These are phyloP conservation scores for Puccinellia tenuiflora DNA, from an alignment of 176 grass and related monocot genomes.

Conservation along the genomic window DNA sequence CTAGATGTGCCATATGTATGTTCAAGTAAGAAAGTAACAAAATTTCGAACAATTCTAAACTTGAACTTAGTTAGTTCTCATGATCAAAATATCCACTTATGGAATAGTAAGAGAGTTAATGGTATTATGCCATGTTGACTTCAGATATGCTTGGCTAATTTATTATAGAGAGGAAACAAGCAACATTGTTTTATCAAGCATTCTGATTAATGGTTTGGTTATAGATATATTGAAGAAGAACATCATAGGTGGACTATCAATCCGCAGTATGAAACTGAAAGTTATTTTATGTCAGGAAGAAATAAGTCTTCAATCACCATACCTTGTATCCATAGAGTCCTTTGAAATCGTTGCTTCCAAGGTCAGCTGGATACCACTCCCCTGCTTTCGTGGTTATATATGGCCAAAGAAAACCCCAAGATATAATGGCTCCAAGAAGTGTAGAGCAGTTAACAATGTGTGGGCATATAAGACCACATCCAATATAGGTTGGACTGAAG, in stretches of 20 bases:
- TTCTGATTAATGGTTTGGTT: not conserved
- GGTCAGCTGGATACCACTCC: constrained; percentile 78
- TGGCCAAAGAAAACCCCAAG: constrained; percentile 92
- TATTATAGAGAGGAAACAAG: not conserved
- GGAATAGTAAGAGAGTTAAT: not conserved
- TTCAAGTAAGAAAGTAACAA: not conserved
- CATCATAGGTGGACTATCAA: not conserved
- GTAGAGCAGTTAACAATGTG: constrained; percentile 94
- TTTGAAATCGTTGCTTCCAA: constrained; percentile 82
- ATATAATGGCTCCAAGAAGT: constrained; percentile 81
- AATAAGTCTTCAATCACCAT: not conserved
- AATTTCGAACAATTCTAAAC: not conserved
- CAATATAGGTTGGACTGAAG: constrained; percentile 89
- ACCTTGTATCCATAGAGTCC: constrained; percentile 95
- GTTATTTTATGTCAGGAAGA: not conserved
- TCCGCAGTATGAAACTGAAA: not conserved
- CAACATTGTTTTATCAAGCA: not conserved
- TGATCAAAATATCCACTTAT: not conserved
- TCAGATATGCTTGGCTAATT: not conserved
- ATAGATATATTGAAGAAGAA: not conserved
- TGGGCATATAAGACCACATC: constrained; percentile 87
- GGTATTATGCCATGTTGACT: not conserved
- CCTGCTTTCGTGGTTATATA: constrained; percentile 71
- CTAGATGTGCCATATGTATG: not conserved
- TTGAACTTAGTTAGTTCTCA: not conserved